phyloP scores from a whole-genome alignment of 1,284 basidiomycete species.

The Dichomitus squalens region DNA sequence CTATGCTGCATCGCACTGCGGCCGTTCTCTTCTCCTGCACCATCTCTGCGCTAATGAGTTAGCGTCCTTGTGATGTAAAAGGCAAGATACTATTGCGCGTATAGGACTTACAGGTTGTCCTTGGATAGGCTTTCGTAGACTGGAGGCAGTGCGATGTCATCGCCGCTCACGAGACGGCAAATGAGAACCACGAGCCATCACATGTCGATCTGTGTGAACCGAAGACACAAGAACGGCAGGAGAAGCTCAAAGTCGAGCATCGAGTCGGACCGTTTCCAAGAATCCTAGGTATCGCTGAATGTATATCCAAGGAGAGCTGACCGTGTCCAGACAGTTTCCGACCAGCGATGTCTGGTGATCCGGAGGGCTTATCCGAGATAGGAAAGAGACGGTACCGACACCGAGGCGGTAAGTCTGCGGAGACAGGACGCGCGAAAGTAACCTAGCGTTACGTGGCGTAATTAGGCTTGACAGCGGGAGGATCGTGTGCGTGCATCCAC shows the following conservation, averaged over 20 bases:
- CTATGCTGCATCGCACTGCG: not conserved
- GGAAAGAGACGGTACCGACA: not conserved
- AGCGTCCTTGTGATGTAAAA: not conserved
- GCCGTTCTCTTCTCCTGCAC: not conserved
- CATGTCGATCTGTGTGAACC: slow-evolving; percentile 18
- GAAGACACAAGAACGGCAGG: slow-evolving; percentile 5
- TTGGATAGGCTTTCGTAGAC: not conserved
- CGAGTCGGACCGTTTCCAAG: no score
- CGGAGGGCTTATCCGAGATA: no score
- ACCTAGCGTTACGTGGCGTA: not conserved
- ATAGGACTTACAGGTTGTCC: not conserved
- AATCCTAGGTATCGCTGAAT: not conserved
- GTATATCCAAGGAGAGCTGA: not conserved
- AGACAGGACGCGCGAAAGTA: not conserved
- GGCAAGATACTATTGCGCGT: slow-evolving; percentile 4
- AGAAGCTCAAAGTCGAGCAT: no score
- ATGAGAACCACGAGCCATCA: slow-evolving; percentile 13
- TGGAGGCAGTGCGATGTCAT: slow-evolving; percentile 10
- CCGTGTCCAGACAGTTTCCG: no score
- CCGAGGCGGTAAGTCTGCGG: not conserved
- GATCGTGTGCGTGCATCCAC: not conserved
- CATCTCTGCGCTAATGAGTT: not conserved
- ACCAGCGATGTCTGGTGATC: no score
- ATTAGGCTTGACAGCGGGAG: not conserved
- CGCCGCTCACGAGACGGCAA: slow-evolving; percentile 9